Base-by-base conservation (phyloP, 805 yeast genomes). In the Kockiozyma suomiensis region DNA sequence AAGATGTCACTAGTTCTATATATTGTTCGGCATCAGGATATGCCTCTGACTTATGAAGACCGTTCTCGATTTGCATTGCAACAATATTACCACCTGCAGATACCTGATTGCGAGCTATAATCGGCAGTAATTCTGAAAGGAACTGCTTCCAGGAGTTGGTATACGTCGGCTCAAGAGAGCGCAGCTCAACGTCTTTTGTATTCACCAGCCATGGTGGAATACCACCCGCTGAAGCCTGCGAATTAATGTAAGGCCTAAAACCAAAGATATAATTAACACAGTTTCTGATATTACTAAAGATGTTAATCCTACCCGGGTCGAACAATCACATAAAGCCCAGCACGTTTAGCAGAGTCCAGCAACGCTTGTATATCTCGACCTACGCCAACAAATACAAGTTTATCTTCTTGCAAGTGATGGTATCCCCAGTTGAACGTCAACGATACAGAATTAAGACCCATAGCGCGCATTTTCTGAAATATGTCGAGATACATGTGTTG, bases 401-500 rank as follows among this genome's bases (percentile, higher is more conserved):
- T 37, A 25, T 50, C 49, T 32, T 59, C 54, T 21, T 21, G 12
- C 15, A 56, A 12, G 19, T 52, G 45, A 41, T 59, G 63, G 28
- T 55, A 59, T 47, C 56, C 63, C 63, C 63, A 59, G 56, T 59
- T 54, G 40, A 59, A 59, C 17, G 30, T 46, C 17, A 59, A 37
- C 7, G 63, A 50, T 17, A 59, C 63, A 10, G 63, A 46, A n/a
- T 59, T 59, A 19, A 28, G 41, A 3, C 63, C 63, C 13, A 59
- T 50, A 2, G 63, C 63, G n/a, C 63, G 56, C 60, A 59, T 55
- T 37, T 59, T 59, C 26, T 59, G 63, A 37, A 59, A 59, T 6
- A 59, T 35, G 47, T 59, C 63, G 35, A 54, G 50, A 28, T 46
- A 43, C 33, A 54, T 33, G 49, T 56, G 54, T 33, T 54, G 63